Base-by-base conservation (phyloP, 2,329 filamentous ascomycete species). In the Aspergillus neoniger region DNA sequence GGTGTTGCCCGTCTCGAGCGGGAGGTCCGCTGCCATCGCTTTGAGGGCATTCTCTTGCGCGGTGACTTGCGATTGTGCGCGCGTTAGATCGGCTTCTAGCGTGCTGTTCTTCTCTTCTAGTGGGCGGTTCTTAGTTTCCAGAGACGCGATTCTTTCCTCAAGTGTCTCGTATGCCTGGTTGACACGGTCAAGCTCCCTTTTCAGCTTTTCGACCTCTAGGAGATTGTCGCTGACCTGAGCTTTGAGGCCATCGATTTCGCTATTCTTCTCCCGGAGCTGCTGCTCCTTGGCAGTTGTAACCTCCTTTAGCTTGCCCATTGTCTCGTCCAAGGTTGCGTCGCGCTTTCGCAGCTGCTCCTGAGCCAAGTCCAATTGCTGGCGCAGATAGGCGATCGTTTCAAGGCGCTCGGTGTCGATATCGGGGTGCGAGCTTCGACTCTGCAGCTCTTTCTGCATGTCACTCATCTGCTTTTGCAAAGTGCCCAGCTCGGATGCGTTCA, bases 21-120 rank as follows among this genome's bases (percentile, higher is more conserved):
- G 74, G 3, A 77, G 62, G 38, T 77, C 74, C 8, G 69, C 71
- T 12, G 76, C 76, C 36, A 76, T 70, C 5, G 69, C 70, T 36
- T 75, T 76, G 12, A 79, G 63, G 1, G 74, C 75, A 54, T 72
- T 76, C 54, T 72, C 69, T 54, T 77, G 76, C 2, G 75, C 72
- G 36, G 70, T 70, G 21, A 75, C 68, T 52, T 77, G 74, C 2
- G 74, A 71, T 53, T 74, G 74, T 10, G 70, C 74, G 15, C 69
- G 69, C 2, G 65, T 70, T 14, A 78, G 62, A 43, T 77, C 73
- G 7, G 73, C 70, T 57, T 77, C 73, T 1, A 78, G 70, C 1
- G 69, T 70, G 23, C 68, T 70, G 39, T 77, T 74, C 60, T 72
- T 77, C 58, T 76, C 73, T 61, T 79, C 74, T 14, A 78, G 62